These are phyloP conservation scores for Fusarium sp. DNA, from an alignment of 2,329 filamentous ascomycete species.

Conservation along the genomic window DNA sequence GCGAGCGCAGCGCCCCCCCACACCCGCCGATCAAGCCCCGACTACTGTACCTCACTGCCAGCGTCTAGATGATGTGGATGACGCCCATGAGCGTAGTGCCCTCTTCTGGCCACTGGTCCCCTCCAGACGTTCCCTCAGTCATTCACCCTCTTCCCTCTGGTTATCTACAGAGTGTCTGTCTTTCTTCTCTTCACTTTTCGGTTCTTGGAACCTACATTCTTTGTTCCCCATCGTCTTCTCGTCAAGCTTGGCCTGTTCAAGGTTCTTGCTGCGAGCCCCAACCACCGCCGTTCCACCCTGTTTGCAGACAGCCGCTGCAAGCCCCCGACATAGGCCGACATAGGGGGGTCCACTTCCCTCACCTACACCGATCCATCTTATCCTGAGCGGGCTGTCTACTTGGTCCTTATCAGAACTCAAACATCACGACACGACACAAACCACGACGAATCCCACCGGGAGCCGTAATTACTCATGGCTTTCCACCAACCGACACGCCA, in stretches of 20 bases:
- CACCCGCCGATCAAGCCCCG: slow-evolving; percentile 35
- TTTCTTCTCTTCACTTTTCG: slow-evolving; percentile 10
- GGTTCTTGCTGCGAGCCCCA: slow-evolving; percentile 15
- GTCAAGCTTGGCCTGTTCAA: slow-evolving; percentile 14
- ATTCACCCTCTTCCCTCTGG: slow-evolving; percentile 22
- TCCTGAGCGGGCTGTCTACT: slow-evolving; percentile 27
- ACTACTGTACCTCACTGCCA: slow-evolving; percentile 11
- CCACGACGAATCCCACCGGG: slow-evolving; percentile 6
- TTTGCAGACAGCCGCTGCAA: slow-evolving; percentile 32
- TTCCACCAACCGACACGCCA: slow-evolving; percentile 68
- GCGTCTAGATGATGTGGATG: slow-evolving; percentile 30
- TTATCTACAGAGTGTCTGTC: slow-evolving; percentile 11
- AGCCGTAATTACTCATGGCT: slow-evolving; percentile 54
- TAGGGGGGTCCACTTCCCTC: slow-evolving; percentile 40
- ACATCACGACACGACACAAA: slow-evolving; percentile 19
- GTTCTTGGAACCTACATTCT: slow-evolving; percentile 9
- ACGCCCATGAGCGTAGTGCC: slow-evolving; percentile 36
- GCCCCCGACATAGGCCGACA: slow-evolving; percentile 31
- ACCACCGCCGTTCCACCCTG: slow-evolving; percentile 7
- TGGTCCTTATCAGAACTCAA: slow-evolving; percentile 36
- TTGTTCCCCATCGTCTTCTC: background rate
- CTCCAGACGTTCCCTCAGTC: slow-evolving; percentile 16
- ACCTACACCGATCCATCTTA: slow-evolving; percentile 41
- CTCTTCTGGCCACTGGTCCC: slow-evolving; percentile 30
- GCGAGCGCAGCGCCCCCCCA: slow-evolving; percentile 29